Evolutionary conservation across 805 yeast genomes (phyloP), one percentile per base, ranked within the genome.

Genomic region (Sugiyamaella smithiae): DNA sequence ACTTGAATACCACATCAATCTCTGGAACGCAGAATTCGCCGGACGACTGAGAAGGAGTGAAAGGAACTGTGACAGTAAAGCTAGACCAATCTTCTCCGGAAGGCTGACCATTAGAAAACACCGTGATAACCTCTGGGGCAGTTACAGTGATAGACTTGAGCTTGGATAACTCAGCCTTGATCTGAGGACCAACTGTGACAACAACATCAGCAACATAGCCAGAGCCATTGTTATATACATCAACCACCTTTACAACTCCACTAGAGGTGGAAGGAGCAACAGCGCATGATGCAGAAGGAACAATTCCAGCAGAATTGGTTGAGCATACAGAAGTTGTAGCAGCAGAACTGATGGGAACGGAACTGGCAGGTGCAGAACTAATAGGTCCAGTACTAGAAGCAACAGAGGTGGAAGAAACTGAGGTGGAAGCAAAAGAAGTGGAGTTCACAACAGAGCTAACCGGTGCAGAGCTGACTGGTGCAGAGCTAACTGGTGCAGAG

Each of bases 401-500:
- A 26, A 11, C 29, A 8, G 29, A 26, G 11, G 9, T 26, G 11
- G 29, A 7, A 26, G 29, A 11, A 26, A 11, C 29, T 26, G 29
- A 26, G 11, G 9, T 26, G 11, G 29, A 7, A 26, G 29, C 9
- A 26, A 11, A 7, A 8, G 29, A 26, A 26, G 9, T 26, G 11
- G 29, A n/a, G n/a, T n/a, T 11, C 7, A 11, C 9, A 26, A 11
- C 29, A 8, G 29, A 26, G 29, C 29, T 26, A 26, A 26, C 29
- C 11, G 29, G 29, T n/a, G n/a, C 8, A 7, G 42, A 24, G n/a
- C n/a, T n/a, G n/a, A n/a, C n/a, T n/a, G n/a, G n/a, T n/a, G n/a
- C n/a, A n/a, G n/a, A n/a, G 78, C 88, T 96, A n/a, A n/a, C n/a
- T 67, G 88, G 81, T 74, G 88, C 96, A 81, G 88, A 88, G 77